Evolutionary conservation across 2,329 filamentous ascomycete species (phyloP).

Genomic region (Cercospora sp.): DNA sequence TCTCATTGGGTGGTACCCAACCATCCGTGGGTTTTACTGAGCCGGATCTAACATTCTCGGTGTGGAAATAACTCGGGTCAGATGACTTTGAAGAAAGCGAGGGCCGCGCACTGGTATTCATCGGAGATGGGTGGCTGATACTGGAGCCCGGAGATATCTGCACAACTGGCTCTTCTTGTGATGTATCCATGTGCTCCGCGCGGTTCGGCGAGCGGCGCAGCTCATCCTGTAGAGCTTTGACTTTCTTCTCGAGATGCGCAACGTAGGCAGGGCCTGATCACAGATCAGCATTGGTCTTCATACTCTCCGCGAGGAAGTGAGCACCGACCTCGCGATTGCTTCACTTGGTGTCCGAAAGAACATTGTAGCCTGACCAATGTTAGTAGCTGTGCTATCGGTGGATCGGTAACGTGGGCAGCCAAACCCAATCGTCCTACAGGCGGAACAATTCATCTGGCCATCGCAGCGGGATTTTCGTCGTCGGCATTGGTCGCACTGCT

Average conservation of each 20-base stretch:
- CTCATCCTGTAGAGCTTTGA: conserved; percentile 22
- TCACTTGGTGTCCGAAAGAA: conserved; percentile 26
- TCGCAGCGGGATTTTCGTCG: conserved; percentile 26
- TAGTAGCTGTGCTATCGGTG: not conserved
- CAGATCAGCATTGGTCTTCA: not conserved
- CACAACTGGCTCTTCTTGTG: not conserved
- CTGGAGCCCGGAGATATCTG: not conserved
- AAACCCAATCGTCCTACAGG: conserved; percentile 25
- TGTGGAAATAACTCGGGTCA: not conserved
- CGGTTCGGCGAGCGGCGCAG: not conserved
- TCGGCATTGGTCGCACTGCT: conserved; percentile 26
- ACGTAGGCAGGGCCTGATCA: conserved; percentile 23
- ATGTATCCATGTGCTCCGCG: not conserved
- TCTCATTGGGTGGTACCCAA: not conserved
- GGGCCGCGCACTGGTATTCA: not conserved
- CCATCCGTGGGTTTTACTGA: not conserved
- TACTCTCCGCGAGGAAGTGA: not conserved
- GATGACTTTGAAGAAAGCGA: not conserved
- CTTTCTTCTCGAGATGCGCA: conserved; percentile 26
- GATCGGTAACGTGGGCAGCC: not conserved
- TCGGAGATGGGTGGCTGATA: not conserved
- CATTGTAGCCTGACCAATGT: conserved; percentile 21
- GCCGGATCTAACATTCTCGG: not conserved
- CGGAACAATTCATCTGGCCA: conserved; percentile 21
- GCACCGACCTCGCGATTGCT: conserved; percentile 22